phyloP scores from a whole-genome alignment of 805 yeast species.

The Saturnispora quitensis region DNA sequence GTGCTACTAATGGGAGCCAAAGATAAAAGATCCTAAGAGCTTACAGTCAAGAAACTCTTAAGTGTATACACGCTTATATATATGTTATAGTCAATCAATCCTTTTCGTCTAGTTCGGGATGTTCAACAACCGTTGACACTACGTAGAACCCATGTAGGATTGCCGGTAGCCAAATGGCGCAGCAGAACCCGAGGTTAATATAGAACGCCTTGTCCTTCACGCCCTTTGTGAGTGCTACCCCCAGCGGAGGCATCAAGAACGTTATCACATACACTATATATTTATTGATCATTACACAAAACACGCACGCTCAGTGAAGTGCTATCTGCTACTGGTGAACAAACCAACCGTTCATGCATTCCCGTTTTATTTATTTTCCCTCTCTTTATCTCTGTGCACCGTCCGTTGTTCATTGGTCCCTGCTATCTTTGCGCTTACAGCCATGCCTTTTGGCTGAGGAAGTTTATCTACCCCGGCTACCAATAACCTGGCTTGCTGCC shows the following conservation, averaged over 20 bases:
- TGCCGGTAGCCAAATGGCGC: conserved; percentile 68
- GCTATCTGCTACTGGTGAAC: neutral
- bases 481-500: too few relatives aligned
- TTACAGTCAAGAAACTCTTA: neutral
- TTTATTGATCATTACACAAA: conserved; percentile 6
- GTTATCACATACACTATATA: conserved; percentile 24
- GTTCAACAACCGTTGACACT: conserved; percentile 24
- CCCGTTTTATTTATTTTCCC: neutral
- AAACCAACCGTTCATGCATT: neutral
- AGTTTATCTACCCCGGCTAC: neutral
- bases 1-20: neutral
- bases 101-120: conserved; percentile 5
- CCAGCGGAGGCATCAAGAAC: conserved; percentile 61
- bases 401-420: neutral
- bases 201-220: conserved; percentile 47
- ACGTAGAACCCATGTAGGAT: conserved; percentile 66
- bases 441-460: neutral
- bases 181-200: conserved; percentile 53
- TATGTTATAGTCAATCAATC: neutral
- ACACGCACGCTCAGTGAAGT: neutral
- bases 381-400: neutral
- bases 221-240: conserved; percentile 62
- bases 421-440: neutral
- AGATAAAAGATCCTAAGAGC: neutral
- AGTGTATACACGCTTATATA: neutral